Evolutionary conservation across 352 stramenopile species (phyloP), one percentile per base, ranked within the genome.

Genomic region (Phytophthora macrochlamydospora): DNA sequence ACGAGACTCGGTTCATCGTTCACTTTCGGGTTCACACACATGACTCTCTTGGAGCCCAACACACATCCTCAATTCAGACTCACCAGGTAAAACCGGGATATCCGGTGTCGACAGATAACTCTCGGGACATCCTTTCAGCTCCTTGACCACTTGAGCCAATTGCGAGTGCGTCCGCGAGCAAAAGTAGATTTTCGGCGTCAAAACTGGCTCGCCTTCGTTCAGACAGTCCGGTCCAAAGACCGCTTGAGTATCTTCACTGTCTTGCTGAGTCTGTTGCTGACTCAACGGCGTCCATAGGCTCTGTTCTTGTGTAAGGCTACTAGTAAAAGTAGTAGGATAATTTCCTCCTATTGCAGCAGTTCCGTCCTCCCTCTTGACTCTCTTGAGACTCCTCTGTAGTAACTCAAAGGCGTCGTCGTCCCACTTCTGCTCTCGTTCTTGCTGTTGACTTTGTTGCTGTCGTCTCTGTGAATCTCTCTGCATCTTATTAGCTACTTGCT

Each of bases 131-230:
- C 76, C 76, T 73, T 91, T 90, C 46, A 94, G 71, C 65, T 94
- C 84, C 5, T 91, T 83, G 8, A 91, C 73, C 18, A 91, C 84
- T 56, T 95, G 87, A 14, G 84, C 54, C 14, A 95, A 58, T 62
- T 95, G 86, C 42, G 85, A 94, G 50, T 95, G 87, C 30, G 87
- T 95, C 1, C 87, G 78, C 31, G 87, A 95, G 45, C 84, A 93
- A 54, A 94, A 95, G 57, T 84, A 94, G 62, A 95, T 95, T 44
- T 59, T 70, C 4, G 85, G 85, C n/a, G 71, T 76, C 50, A 43
- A 46, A 9, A 83, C 59, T 24, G 18, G 18, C 35, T 70, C 2
- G 13, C 50, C 43, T 2, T 28, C 35, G 24, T 40, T 7, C 29
- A 65, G 28, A 9, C 51, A 52, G 13, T 65, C 31, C 9, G 48